Percentiles rank a stretch among this genome's conserved stretches.
Conservation (phyloP, 306 rosid genomes). For the Ammopiptanthus mongolicus region DNA sequence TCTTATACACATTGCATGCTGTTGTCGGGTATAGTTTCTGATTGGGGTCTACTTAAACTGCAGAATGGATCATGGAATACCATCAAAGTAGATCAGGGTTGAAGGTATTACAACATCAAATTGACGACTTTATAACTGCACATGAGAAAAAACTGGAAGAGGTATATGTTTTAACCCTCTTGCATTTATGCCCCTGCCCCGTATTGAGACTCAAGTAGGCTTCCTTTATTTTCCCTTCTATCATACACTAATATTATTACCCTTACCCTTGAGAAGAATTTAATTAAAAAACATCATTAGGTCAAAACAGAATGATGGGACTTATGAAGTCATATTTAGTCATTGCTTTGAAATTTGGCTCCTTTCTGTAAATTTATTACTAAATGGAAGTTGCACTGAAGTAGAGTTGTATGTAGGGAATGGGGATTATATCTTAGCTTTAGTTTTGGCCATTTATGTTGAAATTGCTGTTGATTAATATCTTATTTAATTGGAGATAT, state of each 20-base stretch:
- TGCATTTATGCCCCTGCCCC: too few species aligned
- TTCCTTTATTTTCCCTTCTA: neutral
- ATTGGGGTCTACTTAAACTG: slow-evolving; percentile 21
- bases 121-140: slow-evolving; percentile 61
- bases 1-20: neutral
- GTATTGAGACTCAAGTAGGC: too few species aligned
- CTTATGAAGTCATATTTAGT: neutral
- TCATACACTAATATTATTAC: neutral
- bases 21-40: slow-evolving; percentile 12
- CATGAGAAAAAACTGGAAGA: slow-evolving; percentile 64
- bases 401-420: neutral
- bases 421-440: neutral
- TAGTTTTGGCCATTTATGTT: neutral
- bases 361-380: neutral
- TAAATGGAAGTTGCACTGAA: neutral
- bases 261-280: neutral
- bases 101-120: slow-evolving; percentile 55
- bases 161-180: slow-evolving; percentile 36
- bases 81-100: slow-evolving; percentile 68
- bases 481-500: neutral
- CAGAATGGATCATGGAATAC: slow-evolving; percentile 80
- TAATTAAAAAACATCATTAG: neutral
- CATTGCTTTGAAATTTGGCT: neutral
- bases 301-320: neutral
- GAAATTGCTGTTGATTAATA: neutral